Base-by-base conservation (phyloP, 2,329 filamentous ascomycete species). In the Ceratocystis diversiconidia region DNA sequence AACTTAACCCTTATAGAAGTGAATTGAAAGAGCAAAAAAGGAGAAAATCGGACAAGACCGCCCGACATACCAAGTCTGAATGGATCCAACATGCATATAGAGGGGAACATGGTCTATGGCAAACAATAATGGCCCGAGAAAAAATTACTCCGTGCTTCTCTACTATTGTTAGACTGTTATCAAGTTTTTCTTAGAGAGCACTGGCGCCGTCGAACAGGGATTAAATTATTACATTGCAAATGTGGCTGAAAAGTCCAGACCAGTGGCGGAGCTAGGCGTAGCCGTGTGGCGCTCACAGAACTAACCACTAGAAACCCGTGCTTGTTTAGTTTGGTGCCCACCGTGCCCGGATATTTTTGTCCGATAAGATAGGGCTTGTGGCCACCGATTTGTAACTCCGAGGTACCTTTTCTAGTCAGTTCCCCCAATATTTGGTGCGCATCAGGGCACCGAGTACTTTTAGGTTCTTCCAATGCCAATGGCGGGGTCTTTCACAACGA, bases 361-460 rank as follows among this genome's bases (percentile, higher is more conserved):
- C 46, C 57, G 66, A 67, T 67, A 67, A 67, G 66, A 67, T 67
- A 67, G 66, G 66, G 66, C 66, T 67, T 67, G 66, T 67, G 63
- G 66, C 66, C 66, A 65, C 66, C 25, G 63, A 55, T 46, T 61
- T 67, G 63, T 67, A 59, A 65, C 63, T 60, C 28, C 12, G 30
- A 67, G 15, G 66, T 67, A 67, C 8, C 66, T 67, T 63, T 61
- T 28, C 30, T 10, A 41, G 57, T 8, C 22, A n/a, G n/a, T 15
- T 30, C 22, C 36, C 3, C 30, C n/a, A 57, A 63, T 32, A 65
- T 60, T 62, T 61, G 22, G 63, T 67, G 60, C 7, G 48, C 4
- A 30, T 46, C 15, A 57, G 59, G 66, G 66, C 28, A 17, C 44
- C 17, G n/a, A 46, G 60, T 65, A 65, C 60, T 60, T 65, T 41